Conservation (phyloP, 257 asterid species). For the Jasminum sambac region DNA sequence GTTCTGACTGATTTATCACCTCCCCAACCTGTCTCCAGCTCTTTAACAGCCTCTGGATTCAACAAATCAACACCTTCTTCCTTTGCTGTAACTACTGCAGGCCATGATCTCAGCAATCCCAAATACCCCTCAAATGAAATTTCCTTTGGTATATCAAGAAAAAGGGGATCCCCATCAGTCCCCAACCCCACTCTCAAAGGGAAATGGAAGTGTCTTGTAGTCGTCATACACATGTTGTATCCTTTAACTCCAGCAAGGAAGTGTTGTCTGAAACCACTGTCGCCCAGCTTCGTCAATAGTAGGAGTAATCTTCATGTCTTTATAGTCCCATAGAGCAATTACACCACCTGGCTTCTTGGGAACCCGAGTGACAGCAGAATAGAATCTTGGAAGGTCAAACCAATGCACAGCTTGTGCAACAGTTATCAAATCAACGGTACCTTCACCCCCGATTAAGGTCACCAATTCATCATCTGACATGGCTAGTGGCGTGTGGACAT, state of each 20-base stretch:
- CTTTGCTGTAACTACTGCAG: constrained; percentile 31
- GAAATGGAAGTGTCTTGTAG: constrained; percentile 31
- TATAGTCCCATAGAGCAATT: constrained; percentile 27
- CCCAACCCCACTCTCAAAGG: constrained; percentile 37
- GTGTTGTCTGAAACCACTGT: constrained; percentile 10
- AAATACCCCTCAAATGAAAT: constrained; percentile 27
- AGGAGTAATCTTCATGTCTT: constrained; percentile 6
- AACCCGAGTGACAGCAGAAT: constrained; percentile 16
- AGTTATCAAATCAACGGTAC: constrained; percentile 25
- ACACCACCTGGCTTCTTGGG: constrained; percentile 29
- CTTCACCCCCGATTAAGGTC: constrained; percentile 20
- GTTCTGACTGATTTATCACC: constrained; percentile 21
- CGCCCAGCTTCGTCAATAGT: constrained; percentile 4
- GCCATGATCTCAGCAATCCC: constrained; percentile 32
- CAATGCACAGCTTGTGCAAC: constrained; percentile 38
- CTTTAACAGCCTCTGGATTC: constrained; percentile 18
- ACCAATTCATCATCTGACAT: constrained; percentile 29
- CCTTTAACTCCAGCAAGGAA: constrained; percentile 22
- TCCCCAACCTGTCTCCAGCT: constrained; percentile 43
- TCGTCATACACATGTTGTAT: background rate
- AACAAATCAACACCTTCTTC: constrained; percentile 40
- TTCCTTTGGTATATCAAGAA: constrained; percentile 31
- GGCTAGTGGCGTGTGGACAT: constrained; percentile 28
- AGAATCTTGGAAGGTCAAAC: constrained; percentile 28
- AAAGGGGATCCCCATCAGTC: constrained; percentile 27